phyloP scores from a whole-genome alignment of 768 basidiomycete species.

The Mycena leptocephala region DNA sequence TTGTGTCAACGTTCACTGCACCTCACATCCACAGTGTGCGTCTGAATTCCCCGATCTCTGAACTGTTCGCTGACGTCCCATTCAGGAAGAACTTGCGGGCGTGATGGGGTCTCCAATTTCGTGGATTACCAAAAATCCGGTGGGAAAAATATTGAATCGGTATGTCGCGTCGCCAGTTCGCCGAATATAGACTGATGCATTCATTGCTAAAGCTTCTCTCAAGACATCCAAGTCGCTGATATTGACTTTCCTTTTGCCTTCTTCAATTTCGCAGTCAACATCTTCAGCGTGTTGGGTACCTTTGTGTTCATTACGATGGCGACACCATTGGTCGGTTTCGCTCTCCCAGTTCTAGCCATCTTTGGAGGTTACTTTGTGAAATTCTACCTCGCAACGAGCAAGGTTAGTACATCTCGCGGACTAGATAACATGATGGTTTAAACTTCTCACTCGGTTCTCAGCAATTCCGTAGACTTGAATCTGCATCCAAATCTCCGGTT shows the following conservation, averaged over 20 bases:
- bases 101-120: constrained; percentile 28
- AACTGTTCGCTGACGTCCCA: too few species aligned
- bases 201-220: constrained; percentile 23
- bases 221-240: constrained; percentile 24
- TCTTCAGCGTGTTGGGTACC: constrained; percentile 4
- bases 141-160: constrained; percentile 28
- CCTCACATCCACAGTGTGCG: too few species aligned
- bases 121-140: constrained; percentile 29
- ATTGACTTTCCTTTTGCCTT: too few species aligned
- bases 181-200: too few species aligned
- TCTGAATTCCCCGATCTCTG: too few species aligned
- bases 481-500: constrained; percentile 27
- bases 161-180: too few species aligned
- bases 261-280: constrained; percentile 16
- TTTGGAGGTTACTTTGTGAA: constrained; percentile 1
- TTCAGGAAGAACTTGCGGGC: constrained; percentile 10
- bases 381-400: constrained; percentile 30
- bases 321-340: constrained; percentile 16
- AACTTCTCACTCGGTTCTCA: not conserved
- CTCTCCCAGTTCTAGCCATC: constrained; percentile 12
- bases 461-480: constrained; percentile 30
- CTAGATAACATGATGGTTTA: not conserved
- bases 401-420: constrained; percentile 8
- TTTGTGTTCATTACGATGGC: constrained; percentile 24
- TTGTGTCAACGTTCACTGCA: too few species aligned